A percentile compares a stretch with the other conserved stretches of the same genome.
Conservation (phyloP, 2,329 filamentous ascomycete genomes). For the Conoideocrella luteorostrata region DNA sequence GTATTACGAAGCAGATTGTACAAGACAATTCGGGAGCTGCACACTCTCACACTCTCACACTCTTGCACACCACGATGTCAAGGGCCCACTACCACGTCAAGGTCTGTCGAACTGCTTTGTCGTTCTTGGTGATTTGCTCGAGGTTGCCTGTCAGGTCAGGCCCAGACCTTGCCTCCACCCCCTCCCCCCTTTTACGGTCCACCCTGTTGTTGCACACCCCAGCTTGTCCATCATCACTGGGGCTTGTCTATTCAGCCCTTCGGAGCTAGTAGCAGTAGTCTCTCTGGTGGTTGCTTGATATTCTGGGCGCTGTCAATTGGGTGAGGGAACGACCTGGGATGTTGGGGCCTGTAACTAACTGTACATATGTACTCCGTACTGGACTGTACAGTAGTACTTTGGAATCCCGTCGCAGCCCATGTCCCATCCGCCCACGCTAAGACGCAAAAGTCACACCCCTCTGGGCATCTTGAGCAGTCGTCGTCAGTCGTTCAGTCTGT, state of each 20-base stretch:
- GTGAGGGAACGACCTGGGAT: not conserved
- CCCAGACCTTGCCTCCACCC: slow-evolving; percentile 4
- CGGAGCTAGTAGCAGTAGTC: slow-evolving; percentile 25
- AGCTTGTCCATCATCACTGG: slow-evolving; percentile 13
- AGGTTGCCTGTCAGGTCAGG: not conserved
- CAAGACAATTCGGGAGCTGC: too few species aligned
- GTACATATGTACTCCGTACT: too few species aligned
- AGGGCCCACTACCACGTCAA: slow-evolving; percentile 5
- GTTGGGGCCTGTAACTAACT: not conserved
- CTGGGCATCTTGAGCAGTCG: not conserved
- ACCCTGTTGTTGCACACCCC: slow-evolving; percentile 7
- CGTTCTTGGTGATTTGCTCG: too few species aligned
- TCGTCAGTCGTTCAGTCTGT: slow-evolving; percentile 1
- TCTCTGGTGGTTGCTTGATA: slow-evolving; percentile 8
- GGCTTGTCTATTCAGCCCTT: slow-evolving; percentile 29
- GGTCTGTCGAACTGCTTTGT: too few species aligned
- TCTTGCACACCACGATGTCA: not conserved
- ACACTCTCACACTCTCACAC: not conserved
- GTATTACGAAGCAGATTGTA: too few species aligned
- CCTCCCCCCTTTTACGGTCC: slow-evolving; percentile 1
- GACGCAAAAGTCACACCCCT: slow-evolving; percentile 2
- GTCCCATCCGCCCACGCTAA: slow-evolving; percentile 6
- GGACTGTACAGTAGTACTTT: slow-evolving; percentile 10
- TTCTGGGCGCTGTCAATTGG: slow-evolving; percentile 6
- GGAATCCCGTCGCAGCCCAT: slow-evolving; percentile 21